phyloP scores from a whole-genome alignment of 352 stramenopile species.

The Thalassiosira ordinaria region DNA sequence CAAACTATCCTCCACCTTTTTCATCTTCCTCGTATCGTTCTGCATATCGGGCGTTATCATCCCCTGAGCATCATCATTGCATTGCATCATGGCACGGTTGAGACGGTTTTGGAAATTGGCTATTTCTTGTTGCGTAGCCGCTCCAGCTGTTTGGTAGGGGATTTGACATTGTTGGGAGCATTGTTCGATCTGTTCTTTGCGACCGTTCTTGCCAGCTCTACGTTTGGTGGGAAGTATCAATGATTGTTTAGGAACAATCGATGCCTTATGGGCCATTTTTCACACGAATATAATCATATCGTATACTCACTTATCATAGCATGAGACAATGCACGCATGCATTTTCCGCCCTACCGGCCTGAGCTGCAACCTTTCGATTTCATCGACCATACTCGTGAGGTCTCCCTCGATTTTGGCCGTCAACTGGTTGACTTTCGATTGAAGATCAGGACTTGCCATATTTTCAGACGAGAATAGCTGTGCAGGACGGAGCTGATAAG shows the following conservation, averaged over 20 bases:
- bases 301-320: conserved; percentile 73
- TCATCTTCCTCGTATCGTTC: conserved; percentile 72
- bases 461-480: too few relatives aligned
- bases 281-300: too few relatives aligned
- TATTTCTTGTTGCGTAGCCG: conserved; percentile 78
- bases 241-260: neutral
- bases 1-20: conserved; percentile 68
- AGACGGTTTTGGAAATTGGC: conserved; percentile 82
- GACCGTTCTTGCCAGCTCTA: conserved; percentile 65
- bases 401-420: conserved; percentile 77
- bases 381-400: conserved; percentile 64
- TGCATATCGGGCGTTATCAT: conserved; percentile 77
- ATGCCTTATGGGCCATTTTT: too few relatives aligned
- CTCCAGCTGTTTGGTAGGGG: conserved; percentile 70
- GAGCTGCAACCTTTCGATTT: conserved; percentile 70
- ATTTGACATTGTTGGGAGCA: conserved; percentile 77
- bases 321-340: conserved; percentile 72
- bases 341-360: conserved; percentile 68
- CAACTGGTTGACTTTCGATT: conserved; percentile 74
- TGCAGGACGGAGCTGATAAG: too few relatives aligned
- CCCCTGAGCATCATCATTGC: conserved; percentile 79
- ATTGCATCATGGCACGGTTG: conserved; percentile 80
- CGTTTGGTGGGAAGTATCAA: neutral
- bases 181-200: conserved; percentile 71
- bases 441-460: conserved; percentile 66